Evolutionary conservation across 1,139 yeast genomes (phyloP).

Genomic region (Lodderomyces oxycetoniae): DNA sequence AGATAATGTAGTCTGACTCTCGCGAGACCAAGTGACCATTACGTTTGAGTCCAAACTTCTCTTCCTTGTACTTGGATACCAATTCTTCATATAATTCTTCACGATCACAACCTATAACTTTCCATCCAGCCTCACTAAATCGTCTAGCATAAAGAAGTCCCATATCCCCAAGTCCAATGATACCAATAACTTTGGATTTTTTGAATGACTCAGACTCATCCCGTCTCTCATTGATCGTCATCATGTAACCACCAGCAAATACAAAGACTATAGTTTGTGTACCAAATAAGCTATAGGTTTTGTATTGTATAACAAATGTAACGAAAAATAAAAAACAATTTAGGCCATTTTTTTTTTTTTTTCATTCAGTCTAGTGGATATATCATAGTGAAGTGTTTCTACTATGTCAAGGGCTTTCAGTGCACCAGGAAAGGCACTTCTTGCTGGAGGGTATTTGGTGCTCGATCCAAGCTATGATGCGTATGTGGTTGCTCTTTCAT

Average conservation of each 20-base stretch:
- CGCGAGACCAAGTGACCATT: constrained; percentile 87
- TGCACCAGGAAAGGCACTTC: constrained; percentile 91
- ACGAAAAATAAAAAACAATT: too few relatives aligned
- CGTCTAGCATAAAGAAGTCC: constrained; percentile 79
- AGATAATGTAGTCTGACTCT: constrained; percentile 72
- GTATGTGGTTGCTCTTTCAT: constrained; percentile 81
- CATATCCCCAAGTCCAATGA: constrained; percentile 97
- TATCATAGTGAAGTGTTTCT: too few relatives aligned
- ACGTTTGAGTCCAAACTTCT: constrained; percentile 48
- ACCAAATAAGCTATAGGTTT: too few relatives aligned
- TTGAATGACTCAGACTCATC: constrained; percentile 7
- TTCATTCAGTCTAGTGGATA: too few relatives aligned
- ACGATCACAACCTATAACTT: constrained; percentile 84
- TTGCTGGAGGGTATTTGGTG: constrained; percentile 94
- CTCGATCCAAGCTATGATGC: constrained; percentile 71
- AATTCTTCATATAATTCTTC: constrained; percentile 58
- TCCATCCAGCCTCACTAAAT: constrained; percentile 83
- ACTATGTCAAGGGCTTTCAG: constrained; percentile 50
- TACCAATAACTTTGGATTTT: constrained; percentile 59
- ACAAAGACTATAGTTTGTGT: too few relatives aligned
- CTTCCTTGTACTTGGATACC: constrained; percentile 35
- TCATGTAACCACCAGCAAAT: too few relatives aligned
- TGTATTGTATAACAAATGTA: too few relatives aligned
- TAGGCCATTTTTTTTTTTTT: too few relatives aligned
- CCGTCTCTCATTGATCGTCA: too few relatives aligned